phyloP scores from a whole-genome alignment of 345 rosid genomes.

The Ceriops zippeliana region DNA sequence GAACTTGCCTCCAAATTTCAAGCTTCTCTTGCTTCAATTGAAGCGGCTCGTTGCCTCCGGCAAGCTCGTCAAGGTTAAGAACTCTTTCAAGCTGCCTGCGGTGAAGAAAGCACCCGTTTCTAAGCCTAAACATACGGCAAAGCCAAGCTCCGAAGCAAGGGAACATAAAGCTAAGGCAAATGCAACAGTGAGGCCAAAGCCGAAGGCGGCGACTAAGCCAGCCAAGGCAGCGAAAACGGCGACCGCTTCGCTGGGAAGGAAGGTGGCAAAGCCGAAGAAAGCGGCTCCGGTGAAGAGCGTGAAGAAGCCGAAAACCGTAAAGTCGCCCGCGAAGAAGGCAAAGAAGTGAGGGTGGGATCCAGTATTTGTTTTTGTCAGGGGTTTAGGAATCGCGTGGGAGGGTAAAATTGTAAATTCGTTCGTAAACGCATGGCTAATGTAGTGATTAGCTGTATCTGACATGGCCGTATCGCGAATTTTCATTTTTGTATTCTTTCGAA shows the following conservation, averaged over 20 bases:
- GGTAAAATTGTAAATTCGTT: slow-evolving; percentile 8
- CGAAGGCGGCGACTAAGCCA: neutral
- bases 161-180: neutral
- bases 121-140: neutral
- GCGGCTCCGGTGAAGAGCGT: slow-evolving; percentile 5
- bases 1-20: slow-evolving; percentile 21
- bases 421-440: neutral
- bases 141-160: slow-evolving; percentile 14
- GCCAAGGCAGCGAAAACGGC: slow-evolving; percentile 13
- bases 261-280: slow-evolving; percentile 10
- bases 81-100: slow-evolving; percentile 21
- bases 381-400: neutral
- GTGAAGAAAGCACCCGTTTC: slow-evolving; percentile 1
- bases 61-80: slow-evolving; percentile 25
- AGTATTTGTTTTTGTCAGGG: too few species aligned
- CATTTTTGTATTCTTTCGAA: too few species aligned
- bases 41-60: slow-evolving; percentile 23
- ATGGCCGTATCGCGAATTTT: too few species aligned
- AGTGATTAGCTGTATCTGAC: neutral
- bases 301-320: slow-evolving; percentile 11
- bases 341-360: slow-evolving; percentile 8
- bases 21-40: slow-evolving; percentile 14
- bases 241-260: slow-evolving; percentile 8
- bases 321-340: slow-evolving; percentile 12
- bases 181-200: neutral